A percentile compares a stretch with the other conserved stretches of the same genome.
phyloP scores from a whole-genome alignment of 352 stramenopile genomes.

The Globisporangium yorkense region DNA sequence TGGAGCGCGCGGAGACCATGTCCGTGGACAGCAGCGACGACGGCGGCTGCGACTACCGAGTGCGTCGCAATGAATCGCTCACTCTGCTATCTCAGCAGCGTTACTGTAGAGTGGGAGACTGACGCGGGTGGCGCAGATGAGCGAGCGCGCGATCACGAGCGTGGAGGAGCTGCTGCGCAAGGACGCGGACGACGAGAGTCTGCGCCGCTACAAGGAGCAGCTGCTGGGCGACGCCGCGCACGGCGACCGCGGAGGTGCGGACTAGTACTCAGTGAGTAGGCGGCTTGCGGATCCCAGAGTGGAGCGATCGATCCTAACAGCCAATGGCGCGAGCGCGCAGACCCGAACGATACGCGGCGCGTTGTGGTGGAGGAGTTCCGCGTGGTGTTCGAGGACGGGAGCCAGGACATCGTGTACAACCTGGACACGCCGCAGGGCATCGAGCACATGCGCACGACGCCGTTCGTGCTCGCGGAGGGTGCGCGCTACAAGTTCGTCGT shows the following conservation, averaged over 20 bases:
- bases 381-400: conserved; percentile 75
- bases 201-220: conserved; percentile 83
- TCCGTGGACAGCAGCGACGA: conserved; percentile 29
- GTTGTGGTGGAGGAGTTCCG: conserved; percentile 86
- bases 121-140: conserved; percentile 33
- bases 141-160: conserved; percentile 43
- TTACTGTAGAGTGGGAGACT: background rate
- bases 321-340: conserved; percentile 13
- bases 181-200: conserved; percentile 79
- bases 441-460: conserved; percentile 62
- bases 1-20: conserved; percentile 16
- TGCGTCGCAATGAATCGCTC: conserved; percentile 13
- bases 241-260: conserved; percentile 70
- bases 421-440: conserved; percentile 64
- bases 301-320: too few relatives aligned
- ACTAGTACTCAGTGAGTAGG: too few relatives aligned
- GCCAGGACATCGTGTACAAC: conserved; percentile 61
- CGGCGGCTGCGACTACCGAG: conserved; percentile 34
- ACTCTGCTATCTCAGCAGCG: background rate
- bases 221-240: conserved; percentile 70
- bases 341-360: conserved; percentile 49
- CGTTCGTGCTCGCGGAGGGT: conserved; percentile 72
- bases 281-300: too few relatives aligned
- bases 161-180: conserved; percentile 73
- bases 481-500: conserved; percentile 82